Base-by-base conservation (phyloP, 257 asterid species). In the Solanum virginianum region DNA sequence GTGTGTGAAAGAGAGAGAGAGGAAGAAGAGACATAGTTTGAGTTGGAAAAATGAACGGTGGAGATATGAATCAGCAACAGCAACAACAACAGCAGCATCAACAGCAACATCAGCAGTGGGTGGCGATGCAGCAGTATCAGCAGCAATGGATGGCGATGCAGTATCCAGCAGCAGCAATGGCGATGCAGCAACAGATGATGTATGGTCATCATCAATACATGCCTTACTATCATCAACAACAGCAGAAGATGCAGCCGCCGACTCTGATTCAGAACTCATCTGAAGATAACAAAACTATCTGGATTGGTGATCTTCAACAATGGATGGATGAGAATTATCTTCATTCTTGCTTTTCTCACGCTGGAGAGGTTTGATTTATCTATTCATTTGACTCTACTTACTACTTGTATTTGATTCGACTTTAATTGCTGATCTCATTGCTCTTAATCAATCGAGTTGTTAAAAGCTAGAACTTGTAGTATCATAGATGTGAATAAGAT, bases 141-240 rank as follows among this genome's bases (percentile, higher is more conserved):
- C 98, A 96, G 87, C 98, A 94, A 85, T 94, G 97, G 99, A 89
- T 96, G 98, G 97, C 98, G 59, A 92, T 93, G 99, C 98, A 93
- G 91, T 92, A 94, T 54, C 98, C 98, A 45, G 92, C 90, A 39
- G 84, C 89, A 45, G 84, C 94, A 17, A 89, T 94, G 95, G 91
- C 91, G 91, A 91, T 93, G 94, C 98, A 90, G 89, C 98, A 92
- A 70, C 94, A 93, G 22, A 92, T 95, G 96, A 91, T 93, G 95
- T 97, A 95, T 80, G 92, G 91, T 57, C 97, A 90, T 86, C 99
- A 93, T 86, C 99, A 93, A 39, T 94, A 95, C 93, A 83, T 91
- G 84, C 97, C 98, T 89, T 92, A 94, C 86, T 94, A 95, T 87
- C 95, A 90, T 15, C 97, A 90, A 16, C 94, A 92, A 5, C 98